Evolutionary conservation across 192 early-diverging fungal genomes (phyloP), one percentile per base, ranked within the genome.

Genomic region (Rhizoclosmatium sp.): DNA sequence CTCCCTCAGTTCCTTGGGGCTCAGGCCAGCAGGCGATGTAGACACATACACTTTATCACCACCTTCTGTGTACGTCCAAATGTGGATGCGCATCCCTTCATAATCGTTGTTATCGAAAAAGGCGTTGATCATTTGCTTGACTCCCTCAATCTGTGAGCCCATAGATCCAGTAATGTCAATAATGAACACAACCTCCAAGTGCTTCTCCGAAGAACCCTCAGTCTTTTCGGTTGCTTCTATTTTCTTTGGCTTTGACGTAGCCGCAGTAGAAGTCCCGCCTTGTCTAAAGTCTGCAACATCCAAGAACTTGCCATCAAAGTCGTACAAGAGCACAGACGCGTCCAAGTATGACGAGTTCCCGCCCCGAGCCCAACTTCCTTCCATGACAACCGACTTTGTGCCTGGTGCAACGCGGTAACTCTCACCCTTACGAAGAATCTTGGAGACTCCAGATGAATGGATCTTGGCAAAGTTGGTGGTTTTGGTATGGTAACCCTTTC

Each of bases 401-500:
- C 65, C 59, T 19, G 79, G 82, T 23, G 79, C 74, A 42, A 70
- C 75, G 10, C 70, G 61, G 59, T 78, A 84, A 2, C 79, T 78
- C 49, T 84, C 62, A 5, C 82, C 82, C 47, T 79, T 79, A 3
- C 78, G 77, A 19, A 83, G 68, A 51, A 83, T 83, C 45, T 74
- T 77, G 61, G 78, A 80, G 2, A 83, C 82, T 4, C 82, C 82
- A 45, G 46, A 60, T 4, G 41, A 2, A 31, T 84, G 82, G 71
- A 84, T 74, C 40, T 46, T 39, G 68, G 76, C 44, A 66, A 84
- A 84, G 59, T 81, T 74, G 71, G 71, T 84, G 71, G 69, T 68
- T n/a, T 71, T 60, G 58, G 44, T 64, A 60, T 84, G 82, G 65
- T 84, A 84, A 48, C 76, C 76, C 59, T 84, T 84, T 4, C 64